phyloP scores from a whole-genome alignment of 139 green algal species.

The Chlorella sp. region DNA sequence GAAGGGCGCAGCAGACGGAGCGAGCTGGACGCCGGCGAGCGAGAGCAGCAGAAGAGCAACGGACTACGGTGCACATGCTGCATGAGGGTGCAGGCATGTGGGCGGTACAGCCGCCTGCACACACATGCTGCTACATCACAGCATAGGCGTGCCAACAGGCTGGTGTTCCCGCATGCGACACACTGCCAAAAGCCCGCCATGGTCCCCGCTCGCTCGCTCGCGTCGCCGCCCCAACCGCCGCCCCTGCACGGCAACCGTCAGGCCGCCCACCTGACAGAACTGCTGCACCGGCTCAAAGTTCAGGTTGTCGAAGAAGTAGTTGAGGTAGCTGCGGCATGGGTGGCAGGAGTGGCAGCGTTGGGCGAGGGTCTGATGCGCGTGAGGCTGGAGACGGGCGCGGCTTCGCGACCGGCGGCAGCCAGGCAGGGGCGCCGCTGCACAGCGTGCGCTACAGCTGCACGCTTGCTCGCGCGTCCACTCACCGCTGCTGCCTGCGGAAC shows the following conservation, averaged over 20 bases:
- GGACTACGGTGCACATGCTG: no score
- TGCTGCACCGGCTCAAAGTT: constrained; percentile 52
- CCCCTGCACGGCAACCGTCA: neutral
- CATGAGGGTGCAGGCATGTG: neutral
- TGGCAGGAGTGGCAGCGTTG: neutral
- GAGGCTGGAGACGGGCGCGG: neutral
- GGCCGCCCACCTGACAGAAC: constrained; percentile 56
- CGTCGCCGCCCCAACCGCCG: neutral
- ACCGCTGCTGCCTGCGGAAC: constrained; percentile 29
- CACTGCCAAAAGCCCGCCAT: no score
- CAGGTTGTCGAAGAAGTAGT: constrained; percentile 66
- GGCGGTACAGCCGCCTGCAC: no score
- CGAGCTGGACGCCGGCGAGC: no score
- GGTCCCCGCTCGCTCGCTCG: neutral
- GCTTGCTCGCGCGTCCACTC: neutral
- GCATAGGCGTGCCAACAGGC: no score
- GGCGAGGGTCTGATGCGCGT: no score
- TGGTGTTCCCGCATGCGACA: no score
- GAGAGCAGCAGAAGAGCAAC: no score
- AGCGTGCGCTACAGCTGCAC: neutral
- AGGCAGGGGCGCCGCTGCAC: neutral
- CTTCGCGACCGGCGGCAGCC: neutral
- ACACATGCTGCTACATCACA: no score
- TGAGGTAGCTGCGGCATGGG: constrained; percentile 50
- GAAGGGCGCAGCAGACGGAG: no score